A percentile compares a stretch with the other conserved stretches of the same genome.
Conservation (phyloP, 768 basidiomycete species). For the Pholiota microspora region DNA sequence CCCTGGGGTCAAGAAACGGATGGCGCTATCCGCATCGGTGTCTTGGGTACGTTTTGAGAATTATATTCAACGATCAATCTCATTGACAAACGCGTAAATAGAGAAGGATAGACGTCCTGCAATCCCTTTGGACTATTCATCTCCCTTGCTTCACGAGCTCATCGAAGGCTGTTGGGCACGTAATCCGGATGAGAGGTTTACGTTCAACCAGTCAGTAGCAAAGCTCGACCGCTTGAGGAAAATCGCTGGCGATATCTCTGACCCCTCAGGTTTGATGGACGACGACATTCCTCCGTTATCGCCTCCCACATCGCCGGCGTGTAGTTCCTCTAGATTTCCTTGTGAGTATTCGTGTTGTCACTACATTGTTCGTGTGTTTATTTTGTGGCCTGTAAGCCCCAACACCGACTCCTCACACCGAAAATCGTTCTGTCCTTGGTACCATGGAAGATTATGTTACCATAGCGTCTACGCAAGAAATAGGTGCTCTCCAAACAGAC, state of each 20-base stretch:
- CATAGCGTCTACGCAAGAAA: conserved; percentile 21
- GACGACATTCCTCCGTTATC: conserved; percentile 15
- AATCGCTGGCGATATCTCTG: conserved; percentile 21
- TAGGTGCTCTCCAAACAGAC: conserved; percentile 21
- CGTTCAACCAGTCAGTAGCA: conserved; percentile 47
- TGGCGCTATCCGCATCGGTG: conserved; percentile 46
- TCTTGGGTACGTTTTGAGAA: conserved; percentile 39
- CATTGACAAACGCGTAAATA: conserved; percentile 21
- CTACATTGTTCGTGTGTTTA: background rate
- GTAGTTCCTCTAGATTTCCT: conserved; percentile 14
- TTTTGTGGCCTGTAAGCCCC: conserved; percentile 11
- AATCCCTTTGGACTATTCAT: conserved; percentile 38
- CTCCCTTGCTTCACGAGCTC: conserved; percentile 36
- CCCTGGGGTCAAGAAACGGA: conserved; percentile 58
- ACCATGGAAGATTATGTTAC: conserved; percentile 19
- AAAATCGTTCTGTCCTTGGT: conserved; percentile 14
- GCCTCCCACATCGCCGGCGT: conserved; percentile 17
- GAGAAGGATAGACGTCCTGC: conserved; percentile 51
- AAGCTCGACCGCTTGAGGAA: conserved; percentile 44
- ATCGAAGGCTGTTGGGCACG: conserved; percentile 55
- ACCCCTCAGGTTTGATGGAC: conserved; percentile 16
- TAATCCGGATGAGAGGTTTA: conserved; percentile 48
- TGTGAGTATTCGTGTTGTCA: conserved; percentile 14
- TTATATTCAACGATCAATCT: conserved; percentile 19
- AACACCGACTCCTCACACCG: conserved; percentile 16